Conservation (phyloP, 257 asterid genomes). For the Eustoma russellianum region DNA sequence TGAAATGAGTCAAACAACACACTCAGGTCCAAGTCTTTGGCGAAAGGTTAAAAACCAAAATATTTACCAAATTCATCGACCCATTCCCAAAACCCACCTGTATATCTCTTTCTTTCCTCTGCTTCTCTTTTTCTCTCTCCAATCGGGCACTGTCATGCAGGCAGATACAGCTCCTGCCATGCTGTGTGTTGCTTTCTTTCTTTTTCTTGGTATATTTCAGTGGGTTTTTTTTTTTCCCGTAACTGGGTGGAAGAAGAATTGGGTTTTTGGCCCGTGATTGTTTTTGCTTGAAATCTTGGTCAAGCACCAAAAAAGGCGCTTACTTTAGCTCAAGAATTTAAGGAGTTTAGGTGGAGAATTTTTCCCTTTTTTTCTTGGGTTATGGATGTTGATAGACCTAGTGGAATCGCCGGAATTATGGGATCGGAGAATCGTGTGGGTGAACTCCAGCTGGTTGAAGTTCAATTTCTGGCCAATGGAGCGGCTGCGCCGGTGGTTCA, state of each 20-base stretch:
- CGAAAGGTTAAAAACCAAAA: conserved; percentile 4
- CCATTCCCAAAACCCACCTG: not conserved
- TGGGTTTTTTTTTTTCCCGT: conserved; percentile 4
- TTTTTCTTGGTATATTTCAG: conserved; percentile 7
- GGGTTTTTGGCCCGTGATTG: too few relatives aligned
- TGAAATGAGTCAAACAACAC: too few relatives aligned
- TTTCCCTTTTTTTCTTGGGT: not conserved
- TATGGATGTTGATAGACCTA: conserved; percentile 29
- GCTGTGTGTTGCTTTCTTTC: conserved; percentile 9
- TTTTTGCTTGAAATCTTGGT: conserved; percentile 5
- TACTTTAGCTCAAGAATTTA: conserved; percentile 2
- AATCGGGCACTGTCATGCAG: conserved; percentile 2
- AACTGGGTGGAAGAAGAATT: conserved; percentile 8
- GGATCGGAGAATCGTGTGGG: conserved; percentile 14
- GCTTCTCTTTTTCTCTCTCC: not conserved
- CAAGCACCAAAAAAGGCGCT: not conserved
- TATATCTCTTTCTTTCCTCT: conserved; percentile 2
- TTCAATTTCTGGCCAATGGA: conserved; percentile 16
- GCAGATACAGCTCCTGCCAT: not conserved
- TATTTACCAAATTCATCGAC: not conserved
- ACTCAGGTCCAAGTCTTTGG: conserved; percentile 7
- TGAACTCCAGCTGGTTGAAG: conserved; percentile 20
- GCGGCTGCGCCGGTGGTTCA: conserved; percentile 15
- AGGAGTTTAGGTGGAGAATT: conserved; percentile 20
- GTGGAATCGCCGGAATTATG: conserved; percentile 13